A percentile compares a stretch with the other conserved stretches of the same genome.
These are phyloP conservation scores for Tylopilus intermedius DNA, from an alignment of 768 basidiomycete species.

Conservation along the genomic window DNA sequence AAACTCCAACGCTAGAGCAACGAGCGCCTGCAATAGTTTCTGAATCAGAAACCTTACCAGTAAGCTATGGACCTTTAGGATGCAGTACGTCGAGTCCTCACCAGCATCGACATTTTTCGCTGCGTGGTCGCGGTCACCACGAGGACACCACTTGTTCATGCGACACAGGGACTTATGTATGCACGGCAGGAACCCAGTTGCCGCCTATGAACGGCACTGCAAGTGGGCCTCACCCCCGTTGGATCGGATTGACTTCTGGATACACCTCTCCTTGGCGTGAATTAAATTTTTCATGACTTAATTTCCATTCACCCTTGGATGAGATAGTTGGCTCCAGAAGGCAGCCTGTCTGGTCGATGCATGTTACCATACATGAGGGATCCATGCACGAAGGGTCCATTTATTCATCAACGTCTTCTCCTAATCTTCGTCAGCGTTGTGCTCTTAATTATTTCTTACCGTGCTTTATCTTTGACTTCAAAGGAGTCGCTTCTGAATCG, in stretches of 20 bases:
- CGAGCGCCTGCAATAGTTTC: slow-evolving; percentile 21
- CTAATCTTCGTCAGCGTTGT: slow-evolving; percentile 2
- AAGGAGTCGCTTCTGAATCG: neutral
- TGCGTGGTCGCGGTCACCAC: slow-evolving; percentile 24
- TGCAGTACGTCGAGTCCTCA: slow-evolving; percentile 18
- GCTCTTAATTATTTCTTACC: slow-evolving; percentile 9
- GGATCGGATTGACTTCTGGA: slow-evolving; percentile 3
- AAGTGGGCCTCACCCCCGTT: slow-evolving; percentile 17
- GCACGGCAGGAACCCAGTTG: slow-evolving; percentile 5
- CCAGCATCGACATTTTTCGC: slow-evolving; percentile 27
- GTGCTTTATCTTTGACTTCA: too few species aligned
- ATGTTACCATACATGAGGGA: slow-evolving; percentile 2
- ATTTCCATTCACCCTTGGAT: slow-evolving; percentile 15
- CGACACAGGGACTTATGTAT: slow-evolving; percentile 25
- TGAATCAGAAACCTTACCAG: slow-evolving; percentile 7
- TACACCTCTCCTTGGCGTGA: slow-evolving; percentile 7
- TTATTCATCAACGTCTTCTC: slow-evolving; percentile 7
- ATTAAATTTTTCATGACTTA: slow-evolving; percentile 13
- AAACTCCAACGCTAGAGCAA: slow-evolving; percentile 21
- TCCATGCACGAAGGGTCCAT: neutral
- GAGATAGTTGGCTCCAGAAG: neutral
- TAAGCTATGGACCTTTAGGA: slow-evolving; percentile 15
- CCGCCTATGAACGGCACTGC: slow-evolving; percentile 19
- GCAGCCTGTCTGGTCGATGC: neutral
- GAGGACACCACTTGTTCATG: slow-evolving; percentile 15